Conservation (phyloP, 345 rosid species). For the Eucalyptus lansdowneana region DNA sequence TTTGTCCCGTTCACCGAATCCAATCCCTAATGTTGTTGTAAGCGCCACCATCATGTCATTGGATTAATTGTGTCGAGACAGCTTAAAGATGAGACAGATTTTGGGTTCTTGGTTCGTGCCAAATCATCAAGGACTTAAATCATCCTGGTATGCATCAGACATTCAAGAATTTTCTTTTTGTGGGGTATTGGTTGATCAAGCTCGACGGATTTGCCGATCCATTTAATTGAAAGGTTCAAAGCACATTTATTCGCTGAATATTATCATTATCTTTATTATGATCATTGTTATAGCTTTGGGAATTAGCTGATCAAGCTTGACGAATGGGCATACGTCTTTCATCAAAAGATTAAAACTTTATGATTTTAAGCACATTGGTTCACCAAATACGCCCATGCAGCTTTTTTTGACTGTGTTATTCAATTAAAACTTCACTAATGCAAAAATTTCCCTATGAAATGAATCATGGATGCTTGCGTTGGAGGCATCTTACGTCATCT, state of each 20-base stretch:
- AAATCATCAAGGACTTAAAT: neutral
- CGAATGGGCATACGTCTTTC: neutral
- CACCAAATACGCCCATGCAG: neutral
- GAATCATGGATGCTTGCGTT: neutral
- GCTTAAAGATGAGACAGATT: neutral
- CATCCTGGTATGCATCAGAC: neutral
- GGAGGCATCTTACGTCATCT: neutral
- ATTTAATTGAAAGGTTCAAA: neutral
- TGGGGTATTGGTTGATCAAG: neutral
- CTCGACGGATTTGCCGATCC: neutral
- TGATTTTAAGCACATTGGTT: neutral
- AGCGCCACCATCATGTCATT: neutral
- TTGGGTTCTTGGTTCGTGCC: neutral
- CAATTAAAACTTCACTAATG: neutral
- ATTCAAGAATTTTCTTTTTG: neutral
- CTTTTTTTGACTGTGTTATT: neutral
- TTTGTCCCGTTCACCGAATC: neutral
- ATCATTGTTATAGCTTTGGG: neutral
- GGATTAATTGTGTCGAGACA: neutral
- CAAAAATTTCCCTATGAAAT: neutral
- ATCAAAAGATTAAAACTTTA: neutral
- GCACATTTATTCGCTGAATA: neutral
- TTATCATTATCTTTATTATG: neutral
- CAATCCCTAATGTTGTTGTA: neutral
- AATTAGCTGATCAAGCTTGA: neutral